Conservation (phyloP, 331 rosid genomes). For the Quercus lobata region DNA sequence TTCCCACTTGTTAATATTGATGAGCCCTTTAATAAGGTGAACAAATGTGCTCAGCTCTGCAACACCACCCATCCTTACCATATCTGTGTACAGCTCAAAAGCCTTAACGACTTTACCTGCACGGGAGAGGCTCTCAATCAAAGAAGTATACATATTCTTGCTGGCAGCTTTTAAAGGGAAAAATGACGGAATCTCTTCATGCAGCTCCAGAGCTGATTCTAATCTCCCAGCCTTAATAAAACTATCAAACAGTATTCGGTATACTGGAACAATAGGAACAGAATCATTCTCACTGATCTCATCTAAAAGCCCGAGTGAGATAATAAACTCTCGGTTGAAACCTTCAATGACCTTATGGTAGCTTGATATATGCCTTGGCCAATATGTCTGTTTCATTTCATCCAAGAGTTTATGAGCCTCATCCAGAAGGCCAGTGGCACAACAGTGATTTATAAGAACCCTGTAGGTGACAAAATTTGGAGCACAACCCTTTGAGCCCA, state of each 20-base stretch:
- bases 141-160: slow-evolving; percentile 50
- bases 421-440: slow-evolving; percentile 66
- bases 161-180: slow-evolving; percentile 34
- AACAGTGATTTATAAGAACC: slow-evolving; percentile 83
- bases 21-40: slow-evolving; percentile 76
- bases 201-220: slow-evolving; percentile 65
- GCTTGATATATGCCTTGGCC: slow-evolving; percentile 86
- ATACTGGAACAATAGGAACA: slow-evolving; percentile 53
- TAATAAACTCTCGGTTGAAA: slow-evolving; percentile 62
- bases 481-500: slow-evolving; percentile 90
- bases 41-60: slow-evolving; percentile 72
- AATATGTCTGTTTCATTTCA: slow-evolving; percentile 89
- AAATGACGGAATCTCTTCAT: slow-evolving; percentile 73
- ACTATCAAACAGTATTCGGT: slow-evolving; percentile 67
- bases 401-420: slow-evolving; percentile 76
- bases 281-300: slow-evolving; percentile 59
- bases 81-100: slow-evolving; percentile 59
- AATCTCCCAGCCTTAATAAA: slow-evolving; percentile 78
- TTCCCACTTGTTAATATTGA: slow-evolving; percentile 61
- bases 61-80: slow-evolving; percentile 56
- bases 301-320: slow-evolving; percentile 66
- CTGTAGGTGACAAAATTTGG: slow-evolving; percentile 84
- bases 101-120: slow-evolving; percentile 69
- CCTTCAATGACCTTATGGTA: slow-evolving; percentile 76
- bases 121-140: slow-evolving; percentile 67